phyloP scores from a whole-genome alignment of 495 filamentous ascomycete genomes.

The Aspergillus bertholletiae region DNA sequence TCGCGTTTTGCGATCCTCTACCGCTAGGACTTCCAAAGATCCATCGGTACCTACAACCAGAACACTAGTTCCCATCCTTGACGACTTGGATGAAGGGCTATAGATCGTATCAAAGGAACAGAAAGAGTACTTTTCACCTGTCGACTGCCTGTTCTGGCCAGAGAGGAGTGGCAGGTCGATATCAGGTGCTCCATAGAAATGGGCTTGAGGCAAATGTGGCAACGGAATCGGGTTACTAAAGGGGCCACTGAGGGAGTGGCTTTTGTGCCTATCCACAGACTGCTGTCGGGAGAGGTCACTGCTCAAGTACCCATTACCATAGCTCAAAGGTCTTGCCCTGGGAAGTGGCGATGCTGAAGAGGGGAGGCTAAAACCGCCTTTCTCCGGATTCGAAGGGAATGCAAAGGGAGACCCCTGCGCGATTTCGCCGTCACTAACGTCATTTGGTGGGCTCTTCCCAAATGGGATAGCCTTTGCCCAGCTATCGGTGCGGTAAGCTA shows the following conservation, averaged over 20 bases:
- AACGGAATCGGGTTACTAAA: slow-evolving; percentile 57
- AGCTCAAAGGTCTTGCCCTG: slow-evolving; percentile 42
- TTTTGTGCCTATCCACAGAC: slow-evolving; percentile 39
- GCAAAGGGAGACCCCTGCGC: slow-evolving; percentile 42
- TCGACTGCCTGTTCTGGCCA: slow-evolving; percentile 20
- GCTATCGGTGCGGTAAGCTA: slow-evolving; percentile 37
- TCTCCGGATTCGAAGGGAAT: slow-evolving; percentile 35
- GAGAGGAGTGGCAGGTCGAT: slow-evolving; percentile 40
- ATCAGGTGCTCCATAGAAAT: slow-evolving; percentile 60
- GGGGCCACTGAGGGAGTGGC: slow-evolving; percentile 42
- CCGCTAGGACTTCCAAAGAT: slow-evolving; percentile 64
- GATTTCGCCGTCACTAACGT: slow-evolving; percentile 40
- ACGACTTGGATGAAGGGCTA: slow-evolving; percentile 40
- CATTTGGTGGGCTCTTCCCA: slow-evolving; percentile 47
- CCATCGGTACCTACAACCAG: slow-evolving; percentile 74
- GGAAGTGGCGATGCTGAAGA: slow-evolving; percentile 48
- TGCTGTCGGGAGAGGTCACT: slow-evolving; percentile 36
- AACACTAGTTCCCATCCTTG: slow-evolving; percentile 59
- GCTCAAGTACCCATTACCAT: slow-evolving; percentile 38
- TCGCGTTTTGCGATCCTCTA: slow-evolving; percentile 65
- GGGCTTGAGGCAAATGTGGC: slow-evolving; percentile 77
- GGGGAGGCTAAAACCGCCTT: slow-evolving; percentile 46
- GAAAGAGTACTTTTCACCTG: slow-evolving; percentile 65
- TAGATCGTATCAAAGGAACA: slow-evolving; percentile 76
- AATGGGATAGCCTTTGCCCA: slow-evolving; percentile 49